A percentile compares a stretch with the other conserved stretches of the same genome.
phyloP scores from a whole-genome alignment of 495 filamentous ascomycete genomes.

The Pyrenula massariospora region DNA sequence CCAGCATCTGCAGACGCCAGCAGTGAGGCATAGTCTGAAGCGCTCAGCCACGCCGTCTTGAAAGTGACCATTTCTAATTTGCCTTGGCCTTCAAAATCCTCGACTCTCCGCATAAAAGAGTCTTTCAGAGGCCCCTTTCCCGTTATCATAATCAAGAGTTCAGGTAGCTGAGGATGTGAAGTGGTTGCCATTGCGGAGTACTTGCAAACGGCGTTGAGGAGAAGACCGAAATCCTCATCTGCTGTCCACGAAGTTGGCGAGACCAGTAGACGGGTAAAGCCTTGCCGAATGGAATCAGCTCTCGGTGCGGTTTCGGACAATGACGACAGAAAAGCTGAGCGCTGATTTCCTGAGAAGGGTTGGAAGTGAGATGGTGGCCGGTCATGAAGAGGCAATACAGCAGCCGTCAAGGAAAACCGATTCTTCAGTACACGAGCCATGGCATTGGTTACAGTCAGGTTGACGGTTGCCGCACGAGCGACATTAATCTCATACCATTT shows the following conservation, averaged over 20 bases:
- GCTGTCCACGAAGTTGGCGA: slow-evolving; percentile 94
- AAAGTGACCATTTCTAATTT: slow-evolving; percentile 58
- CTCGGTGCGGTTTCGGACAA: slow-evolving; percentile 44
- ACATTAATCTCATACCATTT: slow-evolving; percentile 65
- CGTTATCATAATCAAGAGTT: slow-evolving; percentile 78
- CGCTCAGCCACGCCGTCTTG: slow-evolving; percentile 69
- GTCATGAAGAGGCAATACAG: slow-evolving; percentile 73
- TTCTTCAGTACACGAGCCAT: slow-evolving; percentile 65
- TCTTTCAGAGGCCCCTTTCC: slow-evolving; percentile 81
- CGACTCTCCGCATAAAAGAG: slow-evolving; percentile 57
- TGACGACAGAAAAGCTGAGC: slow-evolving; percentile 45
- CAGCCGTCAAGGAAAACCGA: slow-evolving; percentile 48
- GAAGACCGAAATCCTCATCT: slow-evolving; percentile 85
- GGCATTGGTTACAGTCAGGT: slow-evolving; percentile 79
- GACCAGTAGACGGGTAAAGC: slow-evolving; percentile 55
- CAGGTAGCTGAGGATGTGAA: slow-evolving; percentile 31
- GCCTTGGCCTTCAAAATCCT: slow-evolving; percentile 39
- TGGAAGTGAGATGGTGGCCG: slow-evolving; percentile 73
- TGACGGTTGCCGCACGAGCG: slow-evolving; percentile 53
- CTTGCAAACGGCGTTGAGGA: slow-evolving; percentile 69
- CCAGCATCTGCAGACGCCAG: slow-evolving; percentile 85
- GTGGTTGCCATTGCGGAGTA: slow-evolving; percentile 47
- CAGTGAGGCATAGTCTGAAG: slow-evolving; percentile 72
- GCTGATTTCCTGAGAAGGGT: slow-evolving; percentile 42
- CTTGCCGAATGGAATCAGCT: slow-evolving; percentile 42